Evolutionary conservation across 805 yeast species (phyloP), one percentile per base, ranked within the genome.

Genomic region (Cyberlindnera nakhonratchasimensis): DNA sequence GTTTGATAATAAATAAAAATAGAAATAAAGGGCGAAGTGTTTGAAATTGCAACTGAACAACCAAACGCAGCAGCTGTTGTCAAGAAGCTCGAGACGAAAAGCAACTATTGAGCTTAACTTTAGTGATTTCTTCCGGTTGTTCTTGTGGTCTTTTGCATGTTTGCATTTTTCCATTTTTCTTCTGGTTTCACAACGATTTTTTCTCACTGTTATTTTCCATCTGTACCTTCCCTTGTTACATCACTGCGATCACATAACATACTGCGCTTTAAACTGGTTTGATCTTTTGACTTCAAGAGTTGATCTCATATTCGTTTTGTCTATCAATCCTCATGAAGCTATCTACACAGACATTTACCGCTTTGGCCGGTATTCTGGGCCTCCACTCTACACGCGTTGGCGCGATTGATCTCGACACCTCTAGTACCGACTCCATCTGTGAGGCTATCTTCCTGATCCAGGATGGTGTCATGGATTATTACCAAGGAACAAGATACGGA

Each of bases 391-490:
- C 40, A 11, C 17, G 6, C 2, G 43, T 26, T 10, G 3, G 11
- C 8, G 70, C 69, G 2, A 51, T 73, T 13, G 58, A 59, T 19
- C 55, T 79, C 16, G 79, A 74, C 46, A 48, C 63, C 3, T 46
- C 61, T 4, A 61, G 65, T 31, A 55, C 58, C 7, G 65, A 62
- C 9, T 80, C 84, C 19, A 71, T 85, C 33, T 71, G 80, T 54
- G 58, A 67, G 23, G 87, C 80, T 4, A 73, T 83, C 1, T 66
- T 77, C 1, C 59, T 82, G 26, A 66, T 84, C 13, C 73, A 77
- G 11, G 64, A 66, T 12, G 93, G 93, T 58, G 66, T 81, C 47
- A 61, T 84, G 59, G 86, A 82, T 64, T 85, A 85, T 59, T 82
- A 82, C 55, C 79, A 76, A 53, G 93, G 91, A 31, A 49, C 52